Evolutionary conservation across 495 filamentous ascomycete species (phyloP), one percentile per base, ranked within the genome.

Genomic region (Xylaria venustula): DNA sequence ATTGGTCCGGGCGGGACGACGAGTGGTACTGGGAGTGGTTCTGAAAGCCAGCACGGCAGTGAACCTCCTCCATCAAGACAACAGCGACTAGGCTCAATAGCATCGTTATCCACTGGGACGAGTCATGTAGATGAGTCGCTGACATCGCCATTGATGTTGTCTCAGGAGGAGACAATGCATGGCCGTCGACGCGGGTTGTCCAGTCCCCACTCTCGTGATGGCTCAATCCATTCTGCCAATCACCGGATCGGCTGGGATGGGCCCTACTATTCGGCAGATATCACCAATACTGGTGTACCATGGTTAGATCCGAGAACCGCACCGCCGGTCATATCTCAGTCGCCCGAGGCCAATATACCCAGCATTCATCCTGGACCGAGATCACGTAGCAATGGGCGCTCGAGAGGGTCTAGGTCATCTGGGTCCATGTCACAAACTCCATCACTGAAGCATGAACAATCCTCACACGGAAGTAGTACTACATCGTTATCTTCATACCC

Each of bases 11-110:
- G 77, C 28, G 71, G 71, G 23, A 75, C 75, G 41, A 69, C 67
- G 49, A 79, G 77, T 40, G 74, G 68, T 36, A 68, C 64, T 22
- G 65, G 60, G 5, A 81, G 79, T 45, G 68, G 73, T 30, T 71
- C 73, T 11, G 77, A 78, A 20, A 77, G 75, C 54, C 72, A 68
- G 46, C 69, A 61, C 12, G 76, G 74, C n/a, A 81, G 76, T 52
- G 78, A 80, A 48, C 77, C 77, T 7, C 77, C 77, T 36, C 68
- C 66, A n/a, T 61, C 68, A 26, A 66, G 77, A 9, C 70, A 74
- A 40, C 73, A 78, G 28, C 72, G 79, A 28, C 50, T 78, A 34
- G 68, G 64, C 23, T 81, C 77, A 1, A 67, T 67, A 25, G 66
- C 68, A 17, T 79, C 76, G 0, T 64, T 65, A n/a, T 61, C 64